A percentile compares a stretch with the other conserved stretches of the same genome.
These are phyloP conservation scores for Chenopodium quinoa DNA, from an alignment of 148 eudicot genomes.

Conservation along the genomic window DNA sequence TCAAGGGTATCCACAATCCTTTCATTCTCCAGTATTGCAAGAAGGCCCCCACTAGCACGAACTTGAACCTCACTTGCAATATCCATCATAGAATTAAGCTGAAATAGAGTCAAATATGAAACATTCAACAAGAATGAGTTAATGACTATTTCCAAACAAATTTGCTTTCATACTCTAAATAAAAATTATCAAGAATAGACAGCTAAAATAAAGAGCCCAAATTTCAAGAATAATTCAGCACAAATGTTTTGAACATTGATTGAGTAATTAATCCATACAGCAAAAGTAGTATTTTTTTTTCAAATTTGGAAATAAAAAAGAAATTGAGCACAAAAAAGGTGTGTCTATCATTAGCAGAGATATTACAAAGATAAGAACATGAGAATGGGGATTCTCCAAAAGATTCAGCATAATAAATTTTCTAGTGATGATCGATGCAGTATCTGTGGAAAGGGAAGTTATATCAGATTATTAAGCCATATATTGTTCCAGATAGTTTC, in stretches of 20 bases:
- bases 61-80: constrained; percentile 89
- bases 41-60: constrained; percentile 97
- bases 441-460: not conserved
- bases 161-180: not conserved
- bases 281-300: not conserved
- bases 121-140: not conserved
- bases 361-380: not conserved
- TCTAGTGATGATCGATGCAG: not conserved
- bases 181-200: not conserved
- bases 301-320: not conserved
- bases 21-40: constrained; percentile 92
- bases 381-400: not conserved
- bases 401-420: not conserved
- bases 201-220: not conserved
- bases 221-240: not conserved
- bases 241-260: not conserved
- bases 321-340: not conserved
- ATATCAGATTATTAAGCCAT: not conserved
- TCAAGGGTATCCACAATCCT: constrained; percentile 79
- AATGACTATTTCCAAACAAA: not conserved
- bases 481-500: not conserved
- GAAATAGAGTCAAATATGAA: constrained; percentile 20
- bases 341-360: not conserved
- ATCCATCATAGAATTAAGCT: constrained; percentile 98
- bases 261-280: not conserved